These are phyloP conservation scores for Rhododendron ovatum DNA, from an alignment of 148 eudicot genomes.

Conservation along the genomic window DNA sequence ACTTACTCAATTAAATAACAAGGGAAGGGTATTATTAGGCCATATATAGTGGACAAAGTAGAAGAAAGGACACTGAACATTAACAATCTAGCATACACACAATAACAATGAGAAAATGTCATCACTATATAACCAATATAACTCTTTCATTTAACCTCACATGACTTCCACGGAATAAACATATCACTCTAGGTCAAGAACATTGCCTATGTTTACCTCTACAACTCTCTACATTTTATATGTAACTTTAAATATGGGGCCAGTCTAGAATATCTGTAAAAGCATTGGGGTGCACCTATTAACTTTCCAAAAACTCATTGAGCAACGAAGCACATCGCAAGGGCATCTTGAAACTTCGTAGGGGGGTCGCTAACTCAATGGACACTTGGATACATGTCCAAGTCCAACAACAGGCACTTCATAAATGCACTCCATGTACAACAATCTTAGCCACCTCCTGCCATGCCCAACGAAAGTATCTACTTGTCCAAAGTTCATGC, in stretches of 20 bases:
- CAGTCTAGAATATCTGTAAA: too few species aligned
- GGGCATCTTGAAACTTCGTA: not conserved
- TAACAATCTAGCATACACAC: not conserved
- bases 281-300: too few species aligned
- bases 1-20: not conserved
- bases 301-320: too few species aligned
- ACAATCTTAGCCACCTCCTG: not conserved
- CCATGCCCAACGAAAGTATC: not conserved
- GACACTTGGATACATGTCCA: not conserved
- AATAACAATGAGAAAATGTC: not conserved
- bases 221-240: too few species aligned
- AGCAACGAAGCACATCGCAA: not conserved
- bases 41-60: not conserved
- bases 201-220: too few species aligned
- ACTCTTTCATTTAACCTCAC: too few species aligned
- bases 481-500: not conserved
- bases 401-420: not conserved
- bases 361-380: not conserved
- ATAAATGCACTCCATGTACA: not conserved
- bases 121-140: too few species aligned
- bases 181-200: too few species aligned
- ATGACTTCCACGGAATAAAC: too few species aligned
- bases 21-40: not conserved
- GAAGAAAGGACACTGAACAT: not conserved
- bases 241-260: too few species aligned